Conservation (phyloP, 345 rosid species). For the Citrus hindsii region DNA sequence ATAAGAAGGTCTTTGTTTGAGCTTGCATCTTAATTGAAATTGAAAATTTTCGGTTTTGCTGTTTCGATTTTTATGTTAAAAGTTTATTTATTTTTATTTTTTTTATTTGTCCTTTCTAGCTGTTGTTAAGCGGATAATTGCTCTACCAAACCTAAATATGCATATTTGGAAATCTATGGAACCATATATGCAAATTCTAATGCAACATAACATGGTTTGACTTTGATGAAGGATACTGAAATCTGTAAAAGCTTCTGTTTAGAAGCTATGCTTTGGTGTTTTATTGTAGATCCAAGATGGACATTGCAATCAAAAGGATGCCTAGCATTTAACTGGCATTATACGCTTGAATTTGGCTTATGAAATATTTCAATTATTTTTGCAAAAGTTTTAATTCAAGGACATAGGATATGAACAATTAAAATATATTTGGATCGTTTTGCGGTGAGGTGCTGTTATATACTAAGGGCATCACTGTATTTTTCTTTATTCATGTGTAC, state of each 20-base stretch:
- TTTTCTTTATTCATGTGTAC: neutral
- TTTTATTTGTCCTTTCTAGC: neutral
- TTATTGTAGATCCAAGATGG: neutral
- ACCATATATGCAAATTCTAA: neutral
- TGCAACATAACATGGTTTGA: neutral
- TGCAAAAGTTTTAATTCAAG: neutral
- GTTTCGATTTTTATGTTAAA: neutral
- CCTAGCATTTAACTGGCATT: neutral
- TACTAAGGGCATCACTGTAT: neutral
- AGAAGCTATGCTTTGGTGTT: neutral
- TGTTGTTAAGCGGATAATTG: neutral
- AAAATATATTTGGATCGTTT: neutral
- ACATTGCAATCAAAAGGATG: neutral
- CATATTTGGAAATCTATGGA: neutral
- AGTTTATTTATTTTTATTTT: neutral
- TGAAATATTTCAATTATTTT: neutral
- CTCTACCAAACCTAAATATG: neutral
- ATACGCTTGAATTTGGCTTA: neutral
- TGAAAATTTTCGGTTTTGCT: neutral
- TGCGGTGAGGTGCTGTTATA: neutral
- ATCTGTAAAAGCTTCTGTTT: neutral
- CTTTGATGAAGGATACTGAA: neutral
- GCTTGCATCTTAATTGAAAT: neutral
- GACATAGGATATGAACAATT: neutral
- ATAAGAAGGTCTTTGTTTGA: slow-evolving; percentile 59